A percentile compares a stretch with the other conserved stretches of the same genome.
These are phyloP conservation scores for Phytophthora pinifolia DNA, from an alignment of 352 stramenopile species.

Conservation along the genomic window DNA sequence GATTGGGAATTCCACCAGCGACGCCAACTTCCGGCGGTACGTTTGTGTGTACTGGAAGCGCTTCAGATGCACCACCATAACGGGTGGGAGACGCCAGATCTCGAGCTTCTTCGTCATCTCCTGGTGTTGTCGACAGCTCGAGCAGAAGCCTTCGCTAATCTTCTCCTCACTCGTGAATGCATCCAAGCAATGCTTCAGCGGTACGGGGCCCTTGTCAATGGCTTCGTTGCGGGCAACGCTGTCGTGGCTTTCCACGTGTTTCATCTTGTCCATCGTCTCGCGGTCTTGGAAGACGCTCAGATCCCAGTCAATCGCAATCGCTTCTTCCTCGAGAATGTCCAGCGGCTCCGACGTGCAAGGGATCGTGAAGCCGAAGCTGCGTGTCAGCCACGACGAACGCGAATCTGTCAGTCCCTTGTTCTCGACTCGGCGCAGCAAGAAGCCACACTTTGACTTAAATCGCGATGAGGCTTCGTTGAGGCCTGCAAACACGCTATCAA, in stretches of 20 bases:
- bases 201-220: slow-evolving; percentile 88
- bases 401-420: slow-evolving; percentile 84
- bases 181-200: slow-evolving; percentile 77
- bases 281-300: slow-evolving; percentile 83
- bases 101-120: slow-evolving; percentile 99
- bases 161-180: slow-evolving; percentile 87
- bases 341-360: slow-evolving; percentile 73
- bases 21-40: slow-evolving; percentile 85
- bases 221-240: slow-evolving; percentile 85
- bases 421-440: slow-evolving; percentile 79
- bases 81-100: slow-evolving; percentile 95
- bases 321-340: slow-evolving; percentile 85
- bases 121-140: slow-evolving; percentile 93
- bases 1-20: slow-evolving; percentile 96
- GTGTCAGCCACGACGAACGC: slow-evolving; percentile 72
- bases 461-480: slow-evolving; percentile 30
- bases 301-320: slow-evolving; percentile 88
- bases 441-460: slow-evolving; percentile 63
- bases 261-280: slow-evolving; percentile 84
- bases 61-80: slow-evolving; percentile 99
- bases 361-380: slow-evolving; percentile 81
- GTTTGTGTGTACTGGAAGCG: slow-evolving; percentile 97
- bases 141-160: slow-evolving; percentile 95
- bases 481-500: slow-evolving; percentile 81
- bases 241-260: slow-evolving; percentile 76